A percentile compares a stretch with the other conserved stretches of the same genome.
These are phyloP conservation scores for Mortierella claussenii DNA, from an alignment of 192 early-diverging fungal species.

Conservation along the genomic window DNA sequence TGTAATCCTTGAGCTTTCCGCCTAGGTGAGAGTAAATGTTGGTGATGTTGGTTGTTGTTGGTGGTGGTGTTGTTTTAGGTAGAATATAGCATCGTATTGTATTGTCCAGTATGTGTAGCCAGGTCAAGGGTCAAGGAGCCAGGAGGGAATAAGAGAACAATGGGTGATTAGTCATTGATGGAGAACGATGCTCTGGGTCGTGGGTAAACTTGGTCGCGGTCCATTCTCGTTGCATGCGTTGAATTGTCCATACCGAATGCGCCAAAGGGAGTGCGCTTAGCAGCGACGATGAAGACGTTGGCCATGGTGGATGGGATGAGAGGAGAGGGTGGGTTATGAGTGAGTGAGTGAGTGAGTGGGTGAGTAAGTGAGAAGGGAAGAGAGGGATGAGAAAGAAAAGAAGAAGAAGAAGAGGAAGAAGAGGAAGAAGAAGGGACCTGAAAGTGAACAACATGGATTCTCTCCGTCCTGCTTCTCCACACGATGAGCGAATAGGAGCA, in stretches of 20 bases:
- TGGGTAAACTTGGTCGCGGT: too few relatives aligned
- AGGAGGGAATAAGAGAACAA: not conserved
- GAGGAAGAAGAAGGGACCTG: conserved; percentile 12
- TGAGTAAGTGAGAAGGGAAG: too few relatives aligned
- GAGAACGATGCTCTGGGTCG: too few relatives aligned
- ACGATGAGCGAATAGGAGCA: conserved; percentile 20
- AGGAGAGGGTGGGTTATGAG: conserved; percentile 10
- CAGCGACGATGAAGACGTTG: conserved; percentile 81
- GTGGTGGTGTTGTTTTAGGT: not conserved
- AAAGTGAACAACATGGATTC: too few relatives aligned
- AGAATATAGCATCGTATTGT: not conserved
- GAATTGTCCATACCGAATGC: conserved; percentile 74
- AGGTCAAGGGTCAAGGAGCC: too few relatives aligned
- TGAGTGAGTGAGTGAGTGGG: too few relatives aligned
- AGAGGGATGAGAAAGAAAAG: not conserved
- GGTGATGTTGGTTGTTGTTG: conserved; percentile 1
- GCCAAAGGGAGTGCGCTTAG: conserved; percentile 89
- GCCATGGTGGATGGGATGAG: conserved; percentile 47
- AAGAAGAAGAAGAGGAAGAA: not conserved
- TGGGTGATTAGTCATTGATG: not conserved
- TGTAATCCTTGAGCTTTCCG: conserved; percentile 90
- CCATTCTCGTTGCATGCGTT: too few relatives aligned
- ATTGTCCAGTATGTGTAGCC: not conserved
- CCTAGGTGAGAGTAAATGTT: conserved; percentile 11
- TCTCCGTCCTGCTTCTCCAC: too few relatives aligned